phyloP scores from a whole-genome alignment of 148 eudicot genomes.

The Fagopyrum esculentum region DNA sequence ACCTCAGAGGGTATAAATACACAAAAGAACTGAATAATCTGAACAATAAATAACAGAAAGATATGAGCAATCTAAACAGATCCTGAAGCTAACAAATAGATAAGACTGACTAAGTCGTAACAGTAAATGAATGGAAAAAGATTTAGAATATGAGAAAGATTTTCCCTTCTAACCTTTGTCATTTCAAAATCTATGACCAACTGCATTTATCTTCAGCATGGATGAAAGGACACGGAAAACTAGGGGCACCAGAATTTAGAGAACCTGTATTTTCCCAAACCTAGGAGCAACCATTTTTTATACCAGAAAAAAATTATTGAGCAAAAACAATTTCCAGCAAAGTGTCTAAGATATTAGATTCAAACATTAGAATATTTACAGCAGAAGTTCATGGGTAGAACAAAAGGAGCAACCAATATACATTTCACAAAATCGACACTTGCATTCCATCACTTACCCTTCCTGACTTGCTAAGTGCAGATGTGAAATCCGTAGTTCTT shows the following conservation, averaged over 20 bases:
- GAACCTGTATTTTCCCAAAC: slow-evolving; percentile 98
- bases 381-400: background rate
- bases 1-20: too few species aligned
- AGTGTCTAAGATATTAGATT: background rate
- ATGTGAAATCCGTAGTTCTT: slow-evolving; percentile 10
- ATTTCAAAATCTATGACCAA: slow-evolving; percentile 92
- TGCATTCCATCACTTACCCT: slow-evolving; percentile 33
- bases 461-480: slow-evolving; percentile 79
- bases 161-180: slow-evolving; percentile 45
- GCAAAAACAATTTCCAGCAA: background rate
- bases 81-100: too few species aligned
- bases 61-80: too few species aligned
- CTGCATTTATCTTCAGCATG: slow-evolving; percentile 72
- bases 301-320: background rate
- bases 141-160: background rate
- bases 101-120: too few species aligned
- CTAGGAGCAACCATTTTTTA: background rate
- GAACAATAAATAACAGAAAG: too few species aligned
- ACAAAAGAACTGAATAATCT: too few species aligned
- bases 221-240: slow-evolving; percentile 87
- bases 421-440: background rate
- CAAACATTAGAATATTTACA: background rate
- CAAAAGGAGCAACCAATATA: background rate
- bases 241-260: slow-evolving; percentile 87
- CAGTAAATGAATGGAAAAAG: background rate